Evolutionary conservation across 208 protist genomes (phyloP), one percentile per base, ranked within the genome.

Genomic region (Trypanosoma brucei): DNA sequence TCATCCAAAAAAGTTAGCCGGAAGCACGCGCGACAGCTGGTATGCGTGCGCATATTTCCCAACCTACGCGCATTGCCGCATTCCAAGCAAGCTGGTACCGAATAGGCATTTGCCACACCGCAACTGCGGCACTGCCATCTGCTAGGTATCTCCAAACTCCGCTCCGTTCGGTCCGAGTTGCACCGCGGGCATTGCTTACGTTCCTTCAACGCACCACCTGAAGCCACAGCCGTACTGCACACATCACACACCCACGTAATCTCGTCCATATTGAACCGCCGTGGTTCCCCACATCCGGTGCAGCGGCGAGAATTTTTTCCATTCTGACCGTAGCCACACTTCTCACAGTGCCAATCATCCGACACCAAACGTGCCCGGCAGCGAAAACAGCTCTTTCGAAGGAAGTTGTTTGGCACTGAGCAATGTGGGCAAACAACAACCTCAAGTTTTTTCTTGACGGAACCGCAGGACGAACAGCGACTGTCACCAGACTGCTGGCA

Each of bases 161-260:
- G 52, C 2, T 36, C 39, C 8, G 61, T 59, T 6, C 85, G 68
- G 36, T 66, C 59, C 2, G 73, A 44, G 34, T 49, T 52, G 64
- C 88, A 94, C 35, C 65, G 71, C 6, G 85, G 79, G 60, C 88
- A 94, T 33, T 79, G 66, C 9, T 30, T 64, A 3, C 70, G 58
- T 11, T 81, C 76, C 1, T 74, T 77, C 11, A 87, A 38, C n/a
- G 76, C 81, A 5, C 81, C 81, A 9, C 85, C 85, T 2, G 82
- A 86, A 42, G 71, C 68, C 11, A 92, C 81, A 2, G 70, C 53
- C 2, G 77, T 83, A 34, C 72, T 70, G 67, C 88, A 94, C n/a
- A 94, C 54, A 42, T 83, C 79, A 63, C 88, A 94, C 36, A 92
- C 54, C 88, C 88, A 94, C 61, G 74, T 78, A 38, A 84, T 70